Percentiles rank a stretch among this genome's conserved stretches.
phyloP scores from a whole-genome alignment of 345 rosid species.

The Eucalyptus regnans region DNA sequence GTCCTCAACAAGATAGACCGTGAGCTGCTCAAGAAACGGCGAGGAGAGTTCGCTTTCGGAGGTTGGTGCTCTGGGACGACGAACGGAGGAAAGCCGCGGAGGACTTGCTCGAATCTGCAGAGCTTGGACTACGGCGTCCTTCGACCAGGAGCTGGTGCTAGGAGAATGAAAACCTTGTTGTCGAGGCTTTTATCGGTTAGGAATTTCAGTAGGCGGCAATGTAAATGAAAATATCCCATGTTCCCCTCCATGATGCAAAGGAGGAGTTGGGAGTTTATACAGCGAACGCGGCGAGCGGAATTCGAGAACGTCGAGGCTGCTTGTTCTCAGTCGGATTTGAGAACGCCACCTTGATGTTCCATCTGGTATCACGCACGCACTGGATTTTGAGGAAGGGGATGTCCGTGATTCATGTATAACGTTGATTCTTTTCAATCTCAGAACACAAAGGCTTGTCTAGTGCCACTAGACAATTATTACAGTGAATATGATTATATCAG shows the following conservation, averaged over 20 bases:
- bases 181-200: constrained; percentile 30
- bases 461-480: not conserved
- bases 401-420: not conserved
- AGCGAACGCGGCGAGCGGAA: not conserved
- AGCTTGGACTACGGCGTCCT: constrained; percentile 25
- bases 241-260: not conserved
- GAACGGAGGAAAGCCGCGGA: not conserved
- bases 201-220: constrained; percentile 52
- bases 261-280: not conserved
- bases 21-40: constrained; percentile 42
- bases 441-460: not conserved
- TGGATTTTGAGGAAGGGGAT: not conserved
- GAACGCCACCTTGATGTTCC: not conserved
- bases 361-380: not conserved
- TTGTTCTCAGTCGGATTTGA: not conserved
- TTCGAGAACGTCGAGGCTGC: not conserved
- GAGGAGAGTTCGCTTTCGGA: constrained; percentile 18
- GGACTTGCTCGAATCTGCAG: constrained; percentile 15
- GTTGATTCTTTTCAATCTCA: not conserved
- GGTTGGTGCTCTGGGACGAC: constrained; percentile 37
- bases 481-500: not conserved
- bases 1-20: constrained; percentile 73
- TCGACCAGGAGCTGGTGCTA: constrained; percentile 71
- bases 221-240: constrained; percentile 20
- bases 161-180: constrained; percentile 49